Conservation (phyloP, 1,284 basidiomycete species). For the Wallemia mellicola region DNA sequence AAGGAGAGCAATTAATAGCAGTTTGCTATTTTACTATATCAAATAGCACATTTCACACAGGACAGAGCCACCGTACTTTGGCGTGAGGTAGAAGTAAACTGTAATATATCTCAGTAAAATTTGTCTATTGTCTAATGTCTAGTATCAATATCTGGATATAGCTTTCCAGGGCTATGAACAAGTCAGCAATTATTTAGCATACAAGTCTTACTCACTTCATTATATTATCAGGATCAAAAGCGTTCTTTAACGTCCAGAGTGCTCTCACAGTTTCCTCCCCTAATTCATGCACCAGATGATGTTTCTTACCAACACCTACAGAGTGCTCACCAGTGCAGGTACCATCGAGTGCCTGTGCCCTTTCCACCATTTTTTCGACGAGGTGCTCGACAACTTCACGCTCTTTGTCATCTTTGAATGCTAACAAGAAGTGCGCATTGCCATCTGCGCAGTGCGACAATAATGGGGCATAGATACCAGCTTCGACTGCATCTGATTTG, state of each 20-base stretch:
- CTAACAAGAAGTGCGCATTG: conserved; percentile 15
- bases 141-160: not conserved
- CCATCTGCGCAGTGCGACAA: not conserved
- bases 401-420: conserved; percentile 34
- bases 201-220: not conserved
- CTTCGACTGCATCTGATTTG: conserved; percentile 5
- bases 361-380: conserved; percentile 34
- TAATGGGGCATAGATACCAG: conserved; percentile 3
- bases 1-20: too few species aligned
- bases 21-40: too few species aligned
- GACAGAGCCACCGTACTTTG: too few species aligned
- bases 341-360: conserved; percentile 42
- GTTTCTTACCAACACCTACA: not conserved
- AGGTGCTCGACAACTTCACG: conserved; percentile 22
- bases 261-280: not conserved
- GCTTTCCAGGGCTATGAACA: not conserved
- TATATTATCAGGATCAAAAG: conserved; percentile 1
- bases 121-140: too few species aligned
- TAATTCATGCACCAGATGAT: not conserved
- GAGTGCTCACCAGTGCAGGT: conserved; percentile 23
- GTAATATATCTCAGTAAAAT: too few species aligned
- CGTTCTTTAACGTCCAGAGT: not conserved
- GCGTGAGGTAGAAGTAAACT: too few species aligned
- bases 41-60: too few species aligned
- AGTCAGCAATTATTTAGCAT: not conserved